A percentile compares a stretch with the other conserved stretches of the same genome.
Conservation (phyloP, 2,329 filamentous ascomycete genomes). For the Pyricularia sp. region DNA sequence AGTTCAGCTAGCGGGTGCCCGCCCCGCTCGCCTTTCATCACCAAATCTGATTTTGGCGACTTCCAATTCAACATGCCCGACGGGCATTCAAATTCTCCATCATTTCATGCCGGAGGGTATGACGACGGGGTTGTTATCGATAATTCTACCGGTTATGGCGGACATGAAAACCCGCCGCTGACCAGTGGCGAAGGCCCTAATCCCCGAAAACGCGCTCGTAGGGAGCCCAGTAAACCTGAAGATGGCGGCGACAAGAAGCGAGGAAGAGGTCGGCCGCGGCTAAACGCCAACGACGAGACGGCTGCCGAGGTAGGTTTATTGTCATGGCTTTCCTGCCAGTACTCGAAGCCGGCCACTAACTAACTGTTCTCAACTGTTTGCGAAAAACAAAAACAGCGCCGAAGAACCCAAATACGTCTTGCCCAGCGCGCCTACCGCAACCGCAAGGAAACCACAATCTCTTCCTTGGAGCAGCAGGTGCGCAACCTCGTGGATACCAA, state of each 20-base stretch:
- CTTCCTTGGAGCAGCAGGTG: constrained; percentile 61
- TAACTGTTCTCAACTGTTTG: neutral
- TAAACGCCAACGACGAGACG: constrained; percentile 70
- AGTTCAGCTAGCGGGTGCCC: neutral
- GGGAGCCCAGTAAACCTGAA: constrained; percentile 11
- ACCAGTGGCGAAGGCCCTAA: constrained; percentile 12
- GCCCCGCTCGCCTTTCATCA: neutral
- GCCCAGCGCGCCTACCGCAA: constrained; percentile 79
- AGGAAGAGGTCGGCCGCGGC: constrained; percentile 61
- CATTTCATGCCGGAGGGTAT: constrained; percentile 38
- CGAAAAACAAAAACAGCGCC: constrained; percentile 54
- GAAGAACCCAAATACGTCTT: constrained; percentile 77
- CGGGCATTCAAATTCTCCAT: constrained; percentile 27
- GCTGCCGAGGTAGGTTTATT: constrained; percentile 60
- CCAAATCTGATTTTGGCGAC: neutral
- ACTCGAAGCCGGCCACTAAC: neutral
- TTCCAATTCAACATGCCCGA: constrained; percentile 10
- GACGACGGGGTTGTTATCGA: constrained; percentile 21
- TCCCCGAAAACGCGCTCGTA: constrained; percentile 10
- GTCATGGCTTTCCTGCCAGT: neutral
- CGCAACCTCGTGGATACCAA: constrained; percentile 59
- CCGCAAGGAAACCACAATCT: constrained; percentile 75
- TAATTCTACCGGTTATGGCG: neutral
- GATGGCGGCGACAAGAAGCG: constrained; percentile 39
- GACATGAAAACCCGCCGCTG: neutral